Evolutionary conservation across 768 basidiomycete genomes (phyloP).

Genomic region (Coprinopsis marcescibilis): DNA sequence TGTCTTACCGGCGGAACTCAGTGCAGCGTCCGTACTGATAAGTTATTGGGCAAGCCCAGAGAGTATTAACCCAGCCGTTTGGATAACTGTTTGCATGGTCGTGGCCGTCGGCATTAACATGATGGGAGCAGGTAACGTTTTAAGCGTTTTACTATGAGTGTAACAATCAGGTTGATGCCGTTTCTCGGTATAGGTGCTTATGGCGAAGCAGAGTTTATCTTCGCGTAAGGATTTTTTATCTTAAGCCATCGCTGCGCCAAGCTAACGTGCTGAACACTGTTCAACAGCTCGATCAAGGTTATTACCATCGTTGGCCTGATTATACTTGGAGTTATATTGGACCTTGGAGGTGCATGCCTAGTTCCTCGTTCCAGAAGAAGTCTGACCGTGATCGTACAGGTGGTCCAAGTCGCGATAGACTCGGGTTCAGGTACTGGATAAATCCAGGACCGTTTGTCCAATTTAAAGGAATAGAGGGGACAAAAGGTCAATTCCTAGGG

Average conservation of each 20-base stretch:
- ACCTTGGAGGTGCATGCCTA: constrained; percentile 56
- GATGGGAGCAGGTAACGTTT: constrained; percentile 52
- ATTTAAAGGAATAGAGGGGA: constrained; percentile 54
- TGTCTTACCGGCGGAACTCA: constrained; percentile 66
- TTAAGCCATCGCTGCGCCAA: not conserved
- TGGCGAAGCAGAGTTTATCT: constrained; percentile 82
- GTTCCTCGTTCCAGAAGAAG: not conserved
- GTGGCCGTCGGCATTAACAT: constrained; percentile 75
- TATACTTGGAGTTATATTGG: constrained; percentile 68
- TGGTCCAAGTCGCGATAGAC: constrained; percentile 73
- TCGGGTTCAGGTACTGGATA: constrained; percentile 78
- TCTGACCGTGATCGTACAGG: constrained; percentile 31
- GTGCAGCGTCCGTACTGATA: constrained; percentile 72
- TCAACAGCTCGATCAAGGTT: constrained; percentile 82
- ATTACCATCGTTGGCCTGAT: constrained; percentile 72
- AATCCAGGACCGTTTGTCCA: constrained; percentile 87
- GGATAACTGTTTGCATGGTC: constrained; percentile 73
- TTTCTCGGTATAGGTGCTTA: constrained; percentile 46
- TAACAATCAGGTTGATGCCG: not conserved
- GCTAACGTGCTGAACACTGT: constrained; percentile 6
- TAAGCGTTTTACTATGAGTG: not conserved
- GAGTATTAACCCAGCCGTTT: constrained; percentile 57
- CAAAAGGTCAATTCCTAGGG: constrained; percentile 67
- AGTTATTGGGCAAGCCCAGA: constrained; percentile 53
- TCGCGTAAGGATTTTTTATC: constrained; percentile 55